Evolutionary conservation across 352 stramenopile species (phyloP), one percentile per base, ranked within the genome.

Genomic region (Aphanomyces astaci): DNA sequence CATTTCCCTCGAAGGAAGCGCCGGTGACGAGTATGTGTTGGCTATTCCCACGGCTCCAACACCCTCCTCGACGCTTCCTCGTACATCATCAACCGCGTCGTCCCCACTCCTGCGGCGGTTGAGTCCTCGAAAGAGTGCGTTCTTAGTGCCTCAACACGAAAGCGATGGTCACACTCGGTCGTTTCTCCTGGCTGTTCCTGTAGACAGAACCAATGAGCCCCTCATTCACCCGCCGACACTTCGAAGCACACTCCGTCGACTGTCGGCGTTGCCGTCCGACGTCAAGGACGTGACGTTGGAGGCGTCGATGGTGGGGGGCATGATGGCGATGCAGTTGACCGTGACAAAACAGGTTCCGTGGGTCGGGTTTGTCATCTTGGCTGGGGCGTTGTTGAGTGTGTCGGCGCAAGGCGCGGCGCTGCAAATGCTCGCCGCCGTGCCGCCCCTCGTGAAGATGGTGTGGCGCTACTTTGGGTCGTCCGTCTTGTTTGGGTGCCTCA

Each of bases 401-500:
- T 80, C 78, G 27, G 81, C 77, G 0, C 79, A 85, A 52, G 77
- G 77, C 4, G 78, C 79, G 2, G 78, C 73, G 39, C 71, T 85
- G 1, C 66, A 81, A 24, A 59, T 81, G 49, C 74, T 85, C 4
- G 66, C 72, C 0, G 71, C 71, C 25, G 78, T 82, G 10, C 74
- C 77, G 25, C 77, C 76, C 3, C 57, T 87, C 27, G 68, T 87
- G 24, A 80, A 81, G 57, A 72, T 87, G 17, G 83, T 87, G 39
- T 87, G 79, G 79, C 77, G 79, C 33, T 64, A 82, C 52, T 74
- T 73, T 22, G 79, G 79, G 10, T 76, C 78, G 1, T 74, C 77
- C 2, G 17, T 81, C 3, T 60, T 75, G 22, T 79, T 85, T 39
- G 53, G 74, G 3, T 71, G 73, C 4, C 64, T 81, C 24, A 74